Conservation (phyloP, 345 rosid species). For the Triadica sebifera region DNA sequence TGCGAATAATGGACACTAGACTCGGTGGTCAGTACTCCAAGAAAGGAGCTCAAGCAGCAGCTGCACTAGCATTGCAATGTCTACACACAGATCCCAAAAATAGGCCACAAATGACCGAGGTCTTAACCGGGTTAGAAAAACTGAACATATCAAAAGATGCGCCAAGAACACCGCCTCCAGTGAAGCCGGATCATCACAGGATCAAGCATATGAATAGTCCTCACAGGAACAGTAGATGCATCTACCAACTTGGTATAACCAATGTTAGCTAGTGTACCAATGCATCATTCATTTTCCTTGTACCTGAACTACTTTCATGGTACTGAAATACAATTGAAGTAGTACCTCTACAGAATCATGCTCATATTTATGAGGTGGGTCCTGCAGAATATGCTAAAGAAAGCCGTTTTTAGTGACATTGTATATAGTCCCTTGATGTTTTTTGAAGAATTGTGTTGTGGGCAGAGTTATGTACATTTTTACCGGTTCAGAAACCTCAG, state of each 20-base stretch:
- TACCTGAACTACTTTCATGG: neutral
- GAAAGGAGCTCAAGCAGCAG: slow-evolving; percentile 70
- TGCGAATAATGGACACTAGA: slow-evolving; percentile 82
- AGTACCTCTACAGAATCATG: neutral
- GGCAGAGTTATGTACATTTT: neutral
- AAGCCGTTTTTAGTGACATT: neutral
- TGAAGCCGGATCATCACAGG: slow-evolving; percentile 18
- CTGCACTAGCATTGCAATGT: slow-evolving; percentile 72
- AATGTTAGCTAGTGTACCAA: neutral
- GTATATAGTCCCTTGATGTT: neutral
- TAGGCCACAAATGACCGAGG: slow-evolving; percentile 64
- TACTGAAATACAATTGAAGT: neutral
- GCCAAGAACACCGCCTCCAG: slow-evolving; percentile 21
- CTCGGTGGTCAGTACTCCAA: slow-evolving; percentile 83
- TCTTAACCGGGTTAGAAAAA: slow-evolving; percentile 48
- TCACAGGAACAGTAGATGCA: slow-evolving; percentile 13
- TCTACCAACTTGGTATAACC: neutral
- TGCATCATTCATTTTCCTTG: neutral
- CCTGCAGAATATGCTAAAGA: neutral
- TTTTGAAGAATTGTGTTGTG: neutral
- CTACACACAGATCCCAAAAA: slow-evolving; percentile 54
- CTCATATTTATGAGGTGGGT: neutral
- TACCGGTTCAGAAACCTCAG: too few relatives aligned
- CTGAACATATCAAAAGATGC: slow-evolving; percentile 28
- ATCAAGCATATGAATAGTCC: slow-evolving; percentile 23